A percentile compares a stretch with the other conserved stretches of the same genome.
Evolutionary conservation across 208 protist genomes (phyloP).

Genomic region (Leishmania mexicana): DNA sequence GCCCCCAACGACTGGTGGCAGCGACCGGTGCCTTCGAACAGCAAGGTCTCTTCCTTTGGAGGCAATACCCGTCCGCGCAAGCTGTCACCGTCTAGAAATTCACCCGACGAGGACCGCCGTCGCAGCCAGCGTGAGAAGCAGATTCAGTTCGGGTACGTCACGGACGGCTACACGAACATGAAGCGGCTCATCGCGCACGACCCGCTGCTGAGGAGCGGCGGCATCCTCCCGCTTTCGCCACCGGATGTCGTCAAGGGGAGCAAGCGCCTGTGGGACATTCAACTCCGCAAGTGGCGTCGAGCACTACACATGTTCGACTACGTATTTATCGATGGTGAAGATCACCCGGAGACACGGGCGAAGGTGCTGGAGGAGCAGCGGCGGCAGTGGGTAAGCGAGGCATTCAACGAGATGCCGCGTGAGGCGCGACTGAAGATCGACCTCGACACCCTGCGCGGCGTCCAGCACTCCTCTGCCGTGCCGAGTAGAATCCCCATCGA

Average conservation of each 20-base stretch:
- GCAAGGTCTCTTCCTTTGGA: background rate
- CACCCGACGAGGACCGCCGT: slow-evolving; percentile 70
- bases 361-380: slow-evolving; percentile 72
- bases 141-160: slow-evolving; percentile 73
- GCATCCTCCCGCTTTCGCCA: slow-evolving; percentile 73
- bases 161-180: slow-evolving; percentile 87
- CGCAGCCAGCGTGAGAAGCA: slow-evolving; percentile 83
- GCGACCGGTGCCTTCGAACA: background rate
- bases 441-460: slow-evolving; percentile 45
- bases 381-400: slow-evolving; percentile 72
- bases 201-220: slow-evolving; percentile 69
- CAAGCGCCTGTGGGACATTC: slow-evolving; percentile 86
- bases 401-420: slow-evolving; percentile 36
- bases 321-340: slow-evolving; percentile 82
- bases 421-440: slow-evolving; percentile 45
- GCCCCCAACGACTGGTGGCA: background rate
- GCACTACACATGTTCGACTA: slow-evolving; percentile 91
- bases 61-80: slow-evolving; percentile 3
- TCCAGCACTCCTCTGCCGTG: slow-evolving; percentile 41
- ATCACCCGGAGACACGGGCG: slow-evolving; percentile 40
- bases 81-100: slow-evolving; percentile 32
- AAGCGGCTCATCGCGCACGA: slow-evolving; percentile 74
- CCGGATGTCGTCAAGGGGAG: slow-evolving; percentile 58
- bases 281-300: slow-evolving; percentile 83
- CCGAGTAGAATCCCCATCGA: slow-evolving; percentile 71